Percentiles rank a stretch among this genome's conserved stretches.
Evolutionary conservation across 129 eudicot species (phyloP).

Genomic region (Chrysanthemum makinoi): DNA sequence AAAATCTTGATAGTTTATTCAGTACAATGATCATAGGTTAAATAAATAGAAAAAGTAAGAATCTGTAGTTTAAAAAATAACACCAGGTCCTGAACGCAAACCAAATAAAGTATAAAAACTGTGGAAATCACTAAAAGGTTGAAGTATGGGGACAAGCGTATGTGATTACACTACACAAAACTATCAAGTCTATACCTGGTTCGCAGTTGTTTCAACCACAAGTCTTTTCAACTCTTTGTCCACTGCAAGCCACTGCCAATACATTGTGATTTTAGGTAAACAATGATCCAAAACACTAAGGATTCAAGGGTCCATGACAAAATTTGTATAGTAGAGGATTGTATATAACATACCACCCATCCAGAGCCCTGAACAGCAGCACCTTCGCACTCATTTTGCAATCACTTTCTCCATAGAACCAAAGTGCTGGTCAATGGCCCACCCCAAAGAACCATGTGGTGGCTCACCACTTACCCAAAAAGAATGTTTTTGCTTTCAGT

Average conservation of each 20-base stretch:
- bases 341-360: slow-evolving; percentile 89
- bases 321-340: no score
- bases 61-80: not conserved
- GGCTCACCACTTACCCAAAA: no score
- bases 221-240: slow-evolving; percentile 88
- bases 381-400: slow-evolving; percentile 93
- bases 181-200: no score
- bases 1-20: no score
- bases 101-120: not conserved
- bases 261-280: slow-evolving; percentile 14
- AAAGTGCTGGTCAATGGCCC: slow-evolving; percentile 74
- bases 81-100: not conserved
- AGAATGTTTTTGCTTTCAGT: no score
- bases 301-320: no score
- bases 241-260: slow-evolving; percentile 82
- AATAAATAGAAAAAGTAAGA: no score
- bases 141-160: no score
- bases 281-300: no score
- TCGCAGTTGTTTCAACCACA: slow-evolving; percentile 37
- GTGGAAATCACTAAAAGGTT: not conserved
- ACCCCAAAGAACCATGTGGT: slow-evolving; percentile 73
- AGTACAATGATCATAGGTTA: no score
- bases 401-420: slow-evolving; percentile 75
- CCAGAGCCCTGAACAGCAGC: slow-evolving; percentile 98
- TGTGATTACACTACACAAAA: no score